Evolutionary conservation across 73 alveolate species (phyloP).

Genomic region (Loxodes magnus): DNA sequence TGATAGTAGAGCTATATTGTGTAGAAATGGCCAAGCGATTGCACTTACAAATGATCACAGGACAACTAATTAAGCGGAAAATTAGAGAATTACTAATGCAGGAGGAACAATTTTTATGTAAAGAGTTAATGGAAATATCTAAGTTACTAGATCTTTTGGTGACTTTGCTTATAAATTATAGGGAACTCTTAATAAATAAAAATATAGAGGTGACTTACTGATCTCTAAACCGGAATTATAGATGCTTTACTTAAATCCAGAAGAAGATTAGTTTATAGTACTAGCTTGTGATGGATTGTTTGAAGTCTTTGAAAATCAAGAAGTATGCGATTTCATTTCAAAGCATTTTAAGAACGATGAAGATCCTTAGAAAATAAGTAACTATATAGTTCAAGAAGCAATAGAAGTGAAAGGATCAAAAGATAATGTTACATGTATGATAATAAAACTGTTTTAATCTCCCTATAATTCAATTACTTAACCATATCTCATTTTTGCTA

Average conservation of each 20-base stretch:
- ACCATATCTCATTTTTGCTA: too few relatives aligned
- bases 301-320: slow-evolving; percentile 62
- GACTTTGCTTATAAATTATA: slow-evolving; percentile 69
- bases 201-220: slow-evolving; percentile 12
- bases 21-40: slow-evolving; percentile 73
- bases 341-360: slow-evolving; percentile 23
- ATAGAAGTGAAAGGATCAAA: slow-evolving; percentile 52
- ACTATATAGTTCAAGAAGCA: slow-evolving; percentile 49
- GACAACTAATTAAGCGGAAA: slow-evolving; percentile 59
- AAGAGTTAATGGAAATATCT: slow-evolving; percentile 73
- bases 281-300: slow-evolving; percentile 90
- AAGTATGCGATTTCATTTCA: slow-evolving; percentile 50
- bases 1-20: slow-evolving; percentile 42
- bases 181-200: slow-evolving; percentile 29
- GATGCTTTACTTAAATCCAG: slow-evolving; percentile 35
- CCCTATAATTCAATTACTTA: too few relatives aligned
- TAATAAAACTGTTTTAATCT: slow-evolving; percentile 59
- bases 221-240: slow-evolving; percentile 77
- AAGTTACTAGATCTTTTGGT: slow-evolving; percentile 90
- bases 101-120: slow-evolving; percentile 78
- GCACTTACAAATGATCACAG: slow-evolving; percentile 63
- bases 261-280: slow-evolving; percentile 61
- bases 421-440: slow-evolving; percentile 81
- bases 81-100: slow-evolving; percentile 60
- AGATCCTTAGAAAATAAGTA: slow-evolving; percentile 47